Evolutionary conservation across 73 alveolate genomes (phyloP).

Genomic region (Paramecium pentaurelia): DNA sequence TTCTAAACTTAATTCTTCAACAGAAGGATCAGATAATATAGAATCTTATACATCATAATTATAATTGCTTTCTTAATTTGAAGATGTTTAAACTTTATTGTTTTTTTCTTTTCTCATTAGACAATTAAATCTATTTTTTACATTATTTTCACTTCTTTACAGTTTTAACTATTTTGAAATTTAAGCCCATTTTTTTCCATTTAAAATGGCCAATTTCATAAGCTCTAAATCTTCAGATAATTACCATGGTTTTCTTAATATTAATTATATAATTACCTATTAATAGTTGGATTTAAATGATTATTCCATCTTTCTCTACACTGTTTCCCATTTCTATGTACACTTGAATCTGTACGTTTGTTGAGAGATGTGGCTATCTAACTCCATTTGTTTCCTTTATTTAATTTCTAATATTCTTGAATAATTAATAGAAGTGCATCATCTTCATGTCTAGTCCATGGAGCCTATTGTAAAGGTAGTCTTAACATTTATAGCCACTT

Average conservation of each 20-base stretch:
- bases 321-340: slow-evolving; percentile 82
- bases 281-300: slow-evolving; percentile 85
- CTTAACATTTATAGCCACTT: slow-evolving; percentile 48
- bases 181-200: slow-evolving; percentile 51
- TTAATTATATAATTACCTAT: slow-evolving; percentile 48
- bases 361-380: slow-evolving; percentile 37
- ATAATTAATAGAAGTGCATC: not conserved
- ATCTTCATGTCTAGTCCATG: slow-evolving; percentile 14
- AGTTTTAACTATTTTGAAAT: slow-evolving; percentile 7
- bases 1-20: not conserved
- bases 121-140: slow-evolving; percentile 29
- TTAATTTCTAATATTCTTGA: not conserved
- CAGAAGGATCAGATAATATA: not conserved
- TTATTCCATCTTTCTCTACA: slow-evolving; percentile 95
- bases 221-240: slow-evolving; percentile 35
- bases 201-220: slow-evolving; percentile 22
- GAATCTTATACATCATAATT: not conserved
- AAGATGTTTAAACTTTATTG: not conserved
- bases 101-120: slow-evolving; percentile 15
- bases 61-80: not conserved
- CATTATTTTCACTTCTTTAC: slow-evolving; percentile 31
- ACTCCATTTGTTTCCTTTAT: slow-evolving; percentile 58
- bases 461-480: slow-evolving; percentile 25
- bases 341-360: not conserved
- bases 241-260: slow-evolving; percentile 32